Evolutionary conservation across 202 grass and related monocot species (phyloP), one percentile per base, ranked within the genome.

Genomic region (Panicum hallii): DNA sequence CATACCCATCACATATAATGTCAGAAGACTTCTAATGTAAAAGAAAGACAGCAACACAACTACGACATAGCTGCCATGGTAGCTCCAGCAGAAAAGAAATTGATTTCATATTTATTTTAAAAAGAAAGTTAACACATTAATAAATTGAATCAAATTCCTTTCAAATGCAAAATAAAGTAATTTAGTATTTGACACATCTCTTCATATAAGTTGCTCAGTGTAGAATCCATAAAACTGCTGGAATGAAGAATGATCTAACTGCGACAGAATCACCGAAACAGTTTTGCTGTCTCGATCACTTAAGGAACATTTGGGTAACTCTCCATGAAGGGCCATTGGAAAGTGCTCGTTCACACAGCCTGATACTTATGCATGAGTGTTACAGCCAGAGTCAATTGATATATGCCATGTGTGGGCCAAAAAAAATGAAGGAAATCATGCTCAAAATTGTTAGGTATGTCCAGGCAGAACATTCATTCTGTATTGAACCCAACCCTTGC

Each of bases 1-100:
- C 3, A 46, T 79, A 90, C 85, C 50, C 46, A 56, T 90, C 65
- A 89, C 67, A 79, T 26, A 78, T 87, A 77, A 70, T 77, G 68
- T 20, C 61, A 72, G 36, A 44, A 66, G 64, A 70, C 28, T 83
- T 67, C 20, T 40, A 77, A 23, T 75, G 26, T 34, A 22, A 84
- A 84, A 80, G 45, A 87, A 83, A 76, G 57, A 64, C 60, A 67
- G 61, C 60, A 19, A 61, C 64, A 54, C 13, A 70, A 26, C 3
- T 14, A 83, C 67, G 15, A 78, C 52, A 26, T 50, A 69, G 19
- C 64, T 63, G 50, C 57, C 30, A 60, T 40, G 30, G 60, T 79
- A 56, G 11, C 47, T 55, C 23, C 78, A 64, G 50, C 66, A 23
- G 64, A 26, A 75, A 56, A 90, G 34, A 63, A 23, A 32, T 56